Conservation (phyloP, 495 filamentous ascomycete genomes). For the Chaetomium fimeti region DNA sequence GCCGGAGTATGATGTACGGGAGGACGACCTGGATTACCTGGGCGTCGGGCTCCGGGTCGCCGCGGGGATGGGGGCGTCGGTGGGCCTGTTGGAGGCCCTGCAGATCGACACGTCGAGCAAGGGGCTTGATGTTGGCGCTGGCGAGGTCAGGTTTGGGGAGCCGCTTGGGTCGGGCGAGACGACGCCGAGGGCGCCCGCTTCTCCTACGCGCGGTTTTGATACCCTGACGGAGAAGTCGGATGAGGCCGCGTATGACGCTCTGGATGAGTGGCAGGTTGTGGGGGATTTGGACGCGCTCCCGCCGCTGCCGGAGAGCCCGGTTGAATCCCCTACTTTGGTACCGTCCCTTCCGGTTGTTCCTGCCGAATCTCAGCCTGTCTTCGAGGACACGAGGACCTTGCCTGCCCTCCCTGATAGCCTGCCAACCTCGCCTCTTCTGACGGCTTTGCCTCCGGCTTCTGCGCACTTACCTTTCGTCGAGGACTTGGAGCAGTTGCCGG, state of each 20-base stretch:
- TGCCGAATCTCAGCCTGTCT: not conserved
- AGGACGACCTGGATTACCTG: conserved; percentile 24
- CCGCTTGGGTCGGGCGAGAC: conserved; percentile 37
- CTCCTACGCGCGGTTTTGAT: not conserved
- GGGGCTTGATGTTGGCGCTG: not conserved
- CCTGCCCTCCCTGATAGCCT: conserved; percentile 14
- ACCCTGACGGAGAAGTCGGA: not conserved
- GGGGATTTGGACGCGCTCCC: conserved; percentile 5
- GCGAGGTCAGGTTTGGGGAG: conserved; percentile 20
- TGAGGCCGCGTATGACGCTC: not conserved
- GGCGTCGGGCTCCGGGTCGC: not conserved
- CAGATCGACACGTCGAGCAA: conserved; percentile 31
- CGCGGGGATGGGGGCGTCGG: conserved; percentile 6
- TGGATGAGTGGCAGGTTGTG: not conserved
- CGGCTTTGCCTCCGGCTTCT: not conserved
- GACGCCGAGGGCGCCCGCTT: conserved; percentile 35
- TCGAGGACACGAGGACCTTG: not conserved
- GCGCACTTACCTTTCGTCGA: not conserved
- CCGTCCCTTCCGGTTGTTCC: not conserved
- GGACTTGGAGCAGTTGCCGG: not conserved
- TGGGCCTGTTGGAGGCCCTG: conserved; percentile 19
- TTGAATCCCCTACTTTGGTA: not conserved
- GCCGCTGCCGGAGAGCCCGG: conserved; percentile 14
- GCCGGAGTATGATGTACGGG: conserved; percentile 17
- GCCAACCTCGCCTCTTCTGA: not conserved